Base-by-base conservation (phyloP, 345 rosid genomes). In the Eucalyptus pumila region DNA sequence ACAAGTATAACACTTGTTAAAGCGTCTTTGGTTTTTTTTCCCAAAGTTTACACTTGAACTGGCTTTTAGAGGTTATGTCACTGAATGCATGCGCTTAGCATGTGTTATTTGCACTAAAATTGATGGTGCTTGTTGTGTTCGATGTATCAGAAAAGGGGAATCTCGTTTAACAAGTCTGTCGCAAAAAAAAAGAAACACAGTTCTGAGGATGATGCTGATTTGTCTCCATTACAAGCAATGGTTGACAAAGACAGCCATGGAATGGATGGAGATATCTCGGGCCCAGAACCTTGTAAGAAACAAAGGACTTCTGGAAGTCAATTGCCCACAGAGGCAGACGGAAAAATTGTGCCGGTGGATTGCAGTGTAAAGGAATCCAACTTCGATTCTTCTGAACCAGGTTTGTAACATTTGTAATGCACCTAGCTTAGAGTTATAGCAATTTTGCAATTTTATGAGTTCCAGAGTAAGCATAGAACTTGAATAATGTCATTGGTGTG, bases 81-180 rank as follows among this genome's bases (percentile, higher is more conserved):
- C 45, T 17, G 27, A 72, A 37, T 72, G 47, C 83, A 72, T 72
- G 83, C 14, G 0, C 30, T 37, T 37, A 76, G 83, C 83, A 40
- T 1, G 47, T 40, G 83, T 76, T 21, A 37, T 23, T 76, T 76
- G 47, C 83, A 40, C 42, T 40, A 40, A 76, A 76, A 76, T 76
- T 11, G 47, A 76, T 6, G 9, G 13, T 51, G 9, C 47, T n/a
- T 40, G 26, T 60, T 76, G 26, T 87, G 86, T 83, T 88, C 15
- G 44, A 88, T 91, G 89, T 40, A 62, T 89, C 96, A 96, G 99
- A 89, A 89, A 8, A 93, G 93, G 91, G 95, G 95, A 90, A 95
- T 97, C 81, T 91, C 92, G 11, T 88, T 85, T 54, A 42, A 62
- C 81, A 90, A 90, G 62, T 72, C 45, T 9, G 88, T 54, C 15